phyloP scores from a whole-genome alignment of 805 yeast species.

The Metschnikowia orientalis region DNA sequence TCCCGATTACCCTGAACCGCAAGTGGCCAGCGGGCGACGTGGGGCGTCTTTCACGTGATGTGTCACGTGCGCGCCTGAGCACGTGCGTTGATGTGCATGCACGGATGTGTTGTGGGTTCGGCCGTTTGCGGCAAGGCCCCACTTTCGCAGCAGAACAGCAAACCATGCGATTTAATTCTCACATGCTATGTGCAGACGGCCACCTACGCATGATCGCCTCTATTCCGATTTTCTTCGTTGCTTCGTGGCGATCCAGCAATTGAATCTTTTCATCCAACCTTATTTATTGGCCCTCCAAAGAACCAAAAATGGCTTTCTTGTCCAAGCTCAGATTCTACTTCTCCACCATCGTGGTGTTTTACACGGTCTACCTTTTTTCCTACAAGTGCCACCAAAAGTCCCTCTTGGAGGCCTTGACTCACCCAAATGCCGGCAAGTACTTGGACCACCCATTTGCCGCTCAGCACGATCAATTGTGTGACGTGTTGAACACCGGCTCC shows the following conservation, averaged over 20 bases:
- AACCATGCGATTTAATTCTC: constrained; percentile 3
- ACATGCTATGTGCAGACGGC: constrained; percentile 4
- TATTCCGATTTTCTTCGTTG: neutral
- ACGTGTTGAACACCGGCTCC: constrained; percentile 27
- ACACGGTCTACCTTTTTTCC: constrained; percentile 34
- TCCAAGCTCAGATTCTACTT: constrained; percentile 21
- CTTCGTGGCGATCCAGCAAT: constrained; percentile 1
- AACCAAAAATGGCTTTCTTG: constrained; percentile 11
- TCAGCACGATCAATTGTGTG: constrained; percentile 35
- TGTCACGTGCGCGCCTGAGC: no score
- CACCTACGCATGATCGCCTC: constrained; percentile 1
- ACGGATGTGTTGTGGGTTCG: constrained; percentile 1
- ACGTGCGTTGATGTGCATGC: neutral
- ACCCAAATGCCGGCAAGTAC: constrained; percentile 22
- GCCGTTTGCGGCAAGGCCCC: no score
- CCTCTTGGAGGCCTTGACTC: constrained; percentile 22
- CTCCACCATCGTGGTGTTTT: constrained; percentile 26
- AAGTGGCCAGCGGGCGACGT: no score
- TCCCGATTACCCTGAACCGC: no score
- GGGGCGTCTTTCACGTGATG: no score
- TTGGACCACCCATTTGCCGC: constrained; percentile 37
- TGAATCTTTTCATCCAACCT: constrained; percentile 1
- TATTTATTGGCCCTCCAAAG: no score
- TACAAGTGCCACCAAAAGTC: constrained; percentile 37
- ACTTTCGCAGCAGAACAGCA: constrained; percentile 5